Base-by-base conservation (phyloP, 2,329 filamentous ascomycete genomes). In the Xylaria polymorpha region DNA sequence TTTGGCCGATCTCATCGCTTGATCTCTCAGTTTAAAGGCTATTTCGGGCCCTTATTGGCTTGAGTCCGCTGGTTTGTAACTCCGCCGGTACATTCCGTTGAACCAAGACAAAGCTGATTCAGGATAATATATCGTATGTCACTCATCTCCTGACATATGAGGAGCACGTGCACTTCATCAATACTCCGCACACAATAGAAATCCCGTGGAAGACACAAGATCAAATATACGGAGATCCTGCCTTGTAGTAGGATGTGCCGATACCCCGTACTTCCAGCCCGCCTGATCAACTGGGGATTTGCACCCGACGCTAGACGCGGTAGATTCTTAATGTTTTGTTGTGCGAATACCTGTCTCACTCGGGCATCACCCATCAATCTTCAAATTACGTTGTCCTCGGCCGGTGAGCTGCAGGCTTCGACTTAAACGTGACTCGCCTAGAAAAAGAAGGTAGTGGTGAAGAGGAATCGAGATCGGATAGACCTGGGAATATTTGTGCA, bases 341-440 rank as follows among this genome's bases (percentile, higher is more conserved):
- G 35, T 50, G 56, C 50, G 39, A 56, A 57, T 56, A 58, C 56
- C 50, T 68, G 69, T 69, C 67, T 69, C 61, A 62, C 48, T 14
- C n/a, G 25, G 59, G 55, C 32, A 15, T n/a, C 32, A 10, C 32
- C 41, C 18, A 22, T 29, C 35, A 20, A 25, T 22, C 62, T 62
- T n/a, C 32, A 12, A 29, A 56, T 20, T 18, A 32, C 7, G 18
- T 37, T 61, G n/a, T 50, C 56, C 64, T 37, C 18, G 46, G 48
- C 29, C 32, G 48, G 22, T n/a, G 32, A 62, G 39, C 18, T 53
- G 53, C 37, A 25, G 59, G 39, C 18, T 20, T 59, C 18, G 50
- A 61, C 37, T 29, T 29, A 29, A 61, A 61, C 43, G 25, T 29
- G 20, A 56, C 15, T 44, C 39, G 46, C 44, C 22, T 32, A 55